Percentiles rank a stretch among this genome's conserved stretches.
These are phyloP conservation scores for Phytophthora pluvialis DNA, from an alignment of 352 stramenopile species.

Conservation along the genomic window DNA sequence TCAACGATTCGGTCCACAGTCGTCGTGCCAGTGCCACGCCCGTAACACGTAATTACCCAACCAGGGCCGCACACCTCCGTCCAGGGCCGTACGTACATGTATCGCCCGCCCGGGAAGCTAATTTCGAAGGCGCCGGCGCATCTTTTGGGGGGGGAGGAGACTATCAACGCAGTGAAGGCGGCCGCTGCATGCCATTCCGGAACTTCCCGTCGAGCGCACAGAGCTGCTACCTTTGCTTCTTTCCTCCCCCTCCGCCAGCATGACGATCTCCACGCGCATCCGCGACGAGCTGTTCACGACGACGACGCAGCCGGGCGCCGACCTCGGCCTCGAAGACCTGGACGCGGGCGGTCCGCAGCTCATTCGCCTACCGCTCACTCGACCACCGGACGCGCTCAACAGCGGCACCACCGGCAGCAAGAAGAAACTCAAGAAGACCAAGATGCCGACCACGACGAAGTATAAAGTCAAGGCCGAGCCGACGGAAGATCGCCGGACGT, in stretches of 20 bases:
- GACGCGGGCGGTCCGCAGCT: constrained; percentile 20
- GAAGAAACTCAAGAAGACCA: constrained; percentile 27
- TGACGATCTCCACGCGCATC: constrained; percentile 41
- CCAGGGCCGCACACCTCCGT: constrained; percentile 5
- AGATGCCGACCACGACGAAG: not conserved
- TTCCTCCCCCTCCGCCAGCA: not conserved
- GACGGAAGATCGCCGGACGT: not conserved
- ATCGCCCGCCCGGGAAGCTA: constrained; percentile 26
- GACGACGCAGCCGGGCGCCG: not conserved
- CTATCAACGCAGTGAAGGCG: not conserved
- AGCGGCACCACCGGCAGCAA: constrained; percentile 6
- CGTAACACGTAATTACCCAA: constrained; percentile 35
- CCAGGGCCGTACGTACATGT: constrained; percentile 16
- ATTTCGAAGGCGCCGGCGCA: constrained; percentile 24
- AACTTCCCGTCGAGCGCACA: constrained; percentile 21
- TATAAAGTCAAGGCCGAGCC: constrained; percentile 4
- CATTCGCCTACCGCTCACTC: constrained; percentile 37
- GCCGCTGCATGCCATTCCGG: constrained; percentile 15
- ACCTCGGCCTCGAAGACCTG: not conserved
- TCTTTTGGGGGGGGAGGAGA: constrained; percentile 12
- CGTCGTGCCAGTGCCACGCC: not conserved
- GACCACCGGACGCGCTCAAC: constrained; percentile 18
- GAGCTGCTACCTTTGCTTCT: constrained; percentile 15
- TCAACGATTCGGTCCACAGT: constrained; percentile 11
- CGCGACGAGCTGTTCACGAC: constrained; percentile 33